A percentile compares a stretch with the other conserved stretches of the same genome.
Evolutionary conservation across 106 monocot species (phyloP).

Genomic region (Amphibolis antarctica): DNA sequence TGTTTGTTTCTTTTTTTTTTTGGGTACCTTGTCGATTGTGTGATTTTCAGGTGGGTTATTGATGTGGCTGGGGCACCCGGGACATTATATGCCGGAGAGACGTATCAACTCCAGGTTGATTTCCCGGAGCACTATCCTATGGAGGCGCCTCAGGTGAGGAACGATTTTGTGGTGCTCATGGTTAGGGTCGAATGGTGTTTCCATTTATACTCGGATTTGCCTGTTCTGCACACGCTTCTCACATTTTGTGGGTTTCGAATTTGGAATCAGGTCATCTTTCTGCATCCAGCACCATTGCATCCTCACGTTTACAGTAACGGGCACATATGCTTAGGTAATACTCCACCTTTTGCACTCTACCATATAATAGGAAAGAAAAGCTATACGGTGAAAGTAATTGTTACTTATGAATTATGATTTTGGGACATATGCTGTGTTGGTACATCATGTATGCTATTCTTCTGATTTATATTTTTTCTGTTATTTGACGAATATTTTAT

Average conservation of each 20-base stretch:
- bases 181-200: neutral
- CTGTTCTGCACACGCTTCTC: neutral
- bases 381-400: no score
- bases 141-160: conserved; percentile 23
- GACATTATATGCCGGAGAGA: conserved; percentile 17
- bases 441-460: no score
- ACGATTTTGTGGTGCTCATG: neutral
- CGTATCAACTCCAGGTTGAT: conserved; percentile 23
- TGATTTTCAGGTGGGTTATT: conserved; percentile 19
- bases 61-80: conserved; percentile 13
- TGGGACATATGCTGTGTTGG: no score
- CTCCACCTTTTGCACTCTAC: neutral
- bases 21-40: neutral
- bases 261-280: conserved; percentile 22
- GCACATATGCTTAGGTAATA: conserved; percentile 25
- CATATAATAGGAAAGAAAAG: no score
- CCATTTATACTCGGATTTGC: neutral
- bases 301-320: conserved; percentile 31
- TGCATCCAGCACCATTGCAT: conserved; percentile 21
- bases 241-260: neutral
- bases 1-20: neutral
- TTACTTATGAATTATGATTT: no score
- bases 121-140: conserved; percentile 26
- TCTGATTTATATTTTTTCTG: no score
- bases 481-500: no score